Evolutionary conservation across 2,329 filamentous ascomycete genomes (phyloP), one percentile per base, ranked within the genome.

Genomic region (Fusarium piperis): DNA sequence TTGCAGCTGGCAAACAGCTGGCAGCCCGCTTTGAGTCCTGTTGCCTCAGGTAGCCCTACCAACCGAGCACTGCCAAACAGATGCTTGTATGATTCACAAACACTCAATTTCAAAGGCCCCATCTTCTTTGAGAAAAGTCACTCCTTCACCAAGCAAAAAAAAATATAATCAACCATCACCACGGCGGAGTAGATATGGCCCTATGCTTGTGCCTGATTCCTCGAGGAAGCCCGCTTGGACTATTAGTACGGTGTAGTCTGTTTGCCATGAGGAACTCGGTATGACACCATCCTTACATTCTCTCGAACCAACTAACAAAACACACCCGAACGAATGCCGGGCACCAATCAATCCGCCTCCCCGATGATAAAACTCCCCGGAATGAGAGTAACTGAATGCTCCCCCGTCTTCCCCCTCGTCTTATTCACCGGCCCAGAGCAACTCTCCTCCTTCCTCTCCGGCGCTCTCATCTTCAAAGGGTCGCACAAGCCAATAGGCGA

Each of bases 401-500:
- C 46, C 13, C 16, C 46, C 11, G 26, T 18, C 44, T 51, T 51
- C 16, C n/a, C 26, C 36, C 11, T 35, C 8, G n/a, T 51, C 16
- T 2, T 28, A 32, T 53, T 15, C 16, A 6, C 7, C 5, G 16
- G 33, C 5, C 56, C 41, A 13, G 38, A 18, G 15, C 51, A 41
- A 16, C 18, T 20, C 15, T 20, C 35, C 18, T 30, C 41, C 41
- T 56, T 53, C 4, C 28, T 12, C 13, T 2, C 39, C 53, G 60
- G 32, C 44, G 62, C 53, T 7, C 35, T 59, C 5, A 30, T 48
- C 7, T 41, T 53, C 15, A 7, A 11, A 13, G 60, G 39, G 9
- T 35, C 51, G 30, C 70, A 73, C 28, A 36, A 41, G 12, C 71
- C 70, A 12, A 62, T 41, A 23, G 70, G 65, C 30, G 62, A 52